Percentiles rank a stretch among this genome's conserved stretches.
Evolutionary conservation across 257 asterid species (phyloP).

Genomic region (Solanum chaucha): DNA sequence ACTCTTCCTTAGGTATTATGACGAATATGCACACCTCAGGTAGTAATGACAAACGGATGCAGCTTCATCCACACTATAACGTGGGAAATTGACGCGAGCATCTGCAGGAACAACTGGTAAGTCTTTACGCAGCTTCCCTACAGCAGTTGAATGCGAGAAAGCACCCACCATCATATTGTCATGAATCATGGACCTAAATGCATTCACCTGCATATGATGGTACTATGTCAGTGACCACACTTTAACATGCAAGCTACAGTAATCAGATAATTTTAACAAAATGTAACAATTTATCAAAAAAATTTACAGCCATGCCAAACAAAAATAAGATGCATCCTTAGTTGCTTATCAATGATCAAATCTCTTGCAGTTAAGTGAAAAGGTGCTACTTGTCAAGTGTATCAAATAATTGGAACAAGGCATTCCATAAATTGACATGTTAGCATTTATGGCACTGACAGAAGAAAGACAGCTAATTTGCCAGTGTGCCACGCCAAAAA

Average conservation of each 20-base stretch:
- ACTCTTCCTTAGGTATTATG: not conserved
- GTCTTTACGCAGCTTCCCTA: constrained; percentile 83
- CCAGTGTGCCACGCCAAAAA: not conserved
- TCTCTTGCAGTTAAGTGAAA: not conserved
- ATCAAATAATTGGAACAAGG: not conserved
- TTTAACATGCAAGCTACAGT: not conserved
- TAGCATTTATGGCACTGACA: not conserved
- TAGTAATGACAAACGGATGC: constrained; percentile 81
- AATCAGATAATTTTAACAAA: not conserved
- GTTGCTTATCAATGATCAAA: not conserved
- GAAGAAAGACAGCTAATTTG: not conserved
- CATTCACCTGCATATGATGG: constrained; percentile 53
- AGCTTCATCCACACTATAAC: constrained; percentile 84
- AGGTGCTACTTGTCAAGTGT: not conserved
- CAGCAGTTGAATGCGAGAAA: constrained; percentile 92
- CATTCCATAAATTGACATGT: not conserved
- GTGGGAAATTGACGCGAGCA: constrained; percentile 64
- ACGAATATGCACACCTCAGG: constrained; percentile 47
- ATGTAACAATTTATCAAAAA: not conserved
- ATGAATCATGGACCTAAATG: constrained; percentile 87
- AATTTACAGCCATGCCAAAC: not conserved
- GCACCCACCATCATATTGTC: constrained; percentile 93
- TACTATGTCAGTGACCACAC: not conserved
- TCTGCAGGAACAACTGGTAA: constrained; percentile 82
- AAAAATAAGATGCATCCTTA: not conserved